Evolutionary conservation across 1,284 basidiomycete species (phyloP).

Genomic region (Fomitopsis betulina): DNA sequence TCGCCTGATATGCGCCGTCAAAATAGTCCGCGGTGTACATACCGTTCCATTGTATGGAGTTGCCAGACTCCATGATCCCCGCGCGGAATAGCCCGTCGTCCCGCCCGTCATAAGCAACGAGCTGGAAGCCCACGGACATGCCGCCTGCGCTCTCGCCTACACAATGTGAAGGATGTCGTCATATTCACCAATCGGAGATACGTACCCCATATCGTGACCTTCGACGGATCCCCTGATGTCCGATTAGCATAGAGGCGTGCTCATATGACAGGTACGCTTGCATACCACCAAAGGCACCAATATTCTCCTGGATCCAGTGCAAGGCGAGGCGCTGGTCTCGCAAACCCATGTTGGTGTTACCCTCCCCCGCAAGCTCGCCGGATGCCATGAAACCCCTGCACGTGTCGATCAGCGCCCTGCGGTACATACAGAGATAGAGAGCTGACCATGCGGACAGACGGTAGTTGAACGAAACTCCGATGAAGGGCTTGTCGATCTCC

Average conservation of each 20-base stretch:
- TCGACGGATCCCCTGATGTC: neutral
- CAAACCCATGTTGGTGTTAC: neutral
- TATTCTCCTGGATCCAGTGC: neutral
- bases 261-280: neutral
- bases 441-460: neutral
- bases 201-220: neutral
- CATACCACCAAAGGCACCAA: neutral
- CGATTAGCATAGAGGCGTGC: neutral
- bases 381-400: neutral
- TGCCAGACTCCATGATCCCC: neutral
- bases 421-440: too few species aligned
- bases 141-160: neutral
- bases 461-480: neutral
- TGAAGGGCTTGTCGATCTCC: neutral
- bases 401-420: neutral
- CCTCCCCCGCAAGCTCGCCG: neutral
- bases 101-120: neutral
- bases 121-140: neutral
- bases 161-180: neutral
- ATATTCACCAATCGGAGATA: neutral
- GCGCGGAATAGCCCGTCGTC: constrained; percentile 1
- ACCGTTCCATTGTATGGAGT: neutral
- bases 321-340: neutral
- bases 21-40: neutral
- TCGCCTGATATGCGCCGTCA: neutral